Percentiles rank a stretch among this genome's conserved stretches.
phyloP scores from a whole-genome alignment of 2,329 filamentous ascomycete species.

The Chaetomium sp. region DNA sequence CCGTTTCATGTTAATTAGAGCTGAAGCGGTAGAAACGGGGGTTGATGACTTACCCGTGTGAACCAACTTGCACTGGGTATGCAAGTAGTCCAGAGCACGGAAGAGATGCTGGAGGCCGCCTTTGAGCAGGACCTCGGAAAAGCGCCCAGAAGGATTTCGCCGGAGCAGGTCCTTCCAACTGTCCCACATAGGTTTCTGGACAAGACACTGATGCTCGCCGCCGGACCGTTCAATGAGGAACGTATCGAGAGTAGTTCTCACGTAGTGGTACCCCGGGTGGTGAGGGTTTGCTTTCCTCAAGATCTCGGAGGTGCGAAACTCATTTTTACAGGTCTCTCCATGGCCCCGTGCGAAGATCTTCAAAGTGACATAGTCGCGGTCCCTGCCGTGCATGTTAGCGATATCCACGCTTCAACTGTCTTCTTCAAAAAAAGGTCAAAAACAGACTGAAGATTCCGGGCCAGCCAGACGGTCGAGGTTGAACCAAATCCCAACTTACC shows the following conservation, averaged over 20 bases:
- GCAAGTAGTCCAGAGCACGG: slow-evolving; percentile 24
- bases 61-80: background rate
- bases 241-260: slow-evolving; percentile 28
- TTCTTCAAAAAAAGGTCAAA: too few species aligned
- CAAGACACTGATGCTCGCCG: slow-evolving; percentile 32
- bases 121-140: slow-evolving; percentile 34
- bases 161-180: slow-evolving; percentile 34
- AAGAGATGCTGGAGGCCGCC: slow-evolving; percentile 29
- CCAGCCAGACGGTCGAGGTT: slow-evolving; percentile 6
- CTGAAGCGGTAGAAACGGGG: background rate
- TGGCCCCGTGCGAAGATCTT: slow-evolving; percentile 24
- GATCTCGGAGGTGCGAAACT: too few species aligned
- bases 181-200: slow-evolving; percentile 35
- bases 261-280: slow-evolving; percentile 24
- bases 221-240: slow-evolving; percentile 27
- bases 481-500: slow-evolving; percentile 6
- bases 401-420: too few species aligned
- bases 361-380: slow-evolving; percentile 9
- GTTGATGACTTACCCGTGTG: background rate
- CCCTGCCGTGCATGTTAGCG: background rate
- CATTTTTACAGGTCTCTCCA: too few species aligned
- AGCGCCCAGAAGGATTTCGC: slow-evolving; percentile 32
- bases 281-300: too few species aligned
- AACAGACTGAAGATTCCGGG: background rate
- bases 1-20: background rate